phyloP scores from a whole-genome alignment of 805 yeast genomes.

The Zygotorulaspora sp. region DNA sequence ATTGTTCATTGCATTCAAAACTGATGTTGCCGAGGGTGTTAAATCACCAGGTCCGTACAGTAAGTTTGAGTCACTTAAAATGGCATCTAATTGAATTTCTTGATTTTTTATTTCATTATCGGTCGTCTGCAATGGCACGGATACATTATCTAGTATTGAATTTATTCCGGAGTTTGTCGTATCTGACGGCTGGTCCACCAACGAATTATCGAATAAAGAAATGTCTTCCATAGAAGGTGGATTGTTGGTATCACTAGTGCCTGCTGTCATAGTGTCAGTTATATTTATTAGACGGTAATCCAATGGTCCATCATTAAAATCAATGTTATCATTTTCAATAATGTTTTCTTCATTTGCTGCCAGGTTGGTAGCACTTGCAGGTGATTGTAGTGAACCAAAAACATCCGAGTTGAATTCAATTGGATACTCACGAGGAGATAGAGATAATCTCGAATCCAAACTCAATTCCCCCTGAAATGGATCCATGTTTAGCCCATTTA shows the following conservation, averaged over 20 bases:
- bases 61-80: not conserved
- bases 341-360: not conserved
- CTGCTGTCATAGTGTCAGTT: not conserved
- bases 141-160: conserved; percentile 1
- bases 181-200: conserved; percentile 11
- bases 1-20: not conserved
- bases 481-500: conserved; percentile 11
- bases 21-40: not conserved
- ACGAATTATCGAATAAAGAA: conserved; percentile 15
- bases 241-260: not conserved
- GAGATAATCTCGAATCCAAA: conserved; percentile 8
- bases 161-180: conserved; percentile 4
- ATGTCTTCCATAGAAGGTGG: conserved; percentile 14
- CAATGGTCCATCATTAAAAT: conserved; percentile 8
- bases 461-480: conserved; percentile 5
- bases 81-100: conserved; percentile 1
- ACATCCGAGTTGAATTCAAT: conserved; percentile 11
- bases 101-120: not conserved
- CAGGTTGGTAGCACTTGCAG: not conserved
- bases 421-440: conserved; percentile 9
- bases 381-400: conserved; percentile 1
- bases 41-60: not conserved
- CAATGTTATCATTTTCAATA: not conserved
- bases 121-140: not conserved
- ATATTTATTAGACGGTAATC: conserved; percentile 3